These are phyloP conservation scores for Lantana camara DNA, from an alignment of 257 asterid genomes.

Conservation along the genomic window DNA sequence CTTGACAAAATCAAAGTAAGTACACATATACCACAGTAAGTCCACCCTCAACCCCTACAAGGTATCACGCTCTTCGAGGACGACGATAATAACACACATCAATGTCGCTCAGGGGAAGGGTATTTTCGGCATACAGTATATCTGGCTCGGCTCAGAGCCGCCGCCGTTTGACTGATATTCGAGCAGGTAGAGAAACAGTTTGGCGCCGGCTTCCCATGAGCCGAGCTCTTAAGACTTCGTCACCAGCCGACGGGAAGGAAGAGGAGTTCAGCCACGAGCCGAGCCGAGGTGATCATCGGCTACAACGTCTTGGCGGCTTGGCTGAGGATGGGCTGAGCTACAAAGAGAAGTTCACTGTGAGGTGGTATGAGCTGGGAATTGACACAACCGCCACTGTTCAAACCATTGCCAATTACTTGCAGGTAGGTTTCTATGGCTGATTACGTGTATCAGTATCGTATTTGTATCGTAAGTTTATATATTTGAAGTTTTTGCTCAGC, in stretches of 20 bases:
- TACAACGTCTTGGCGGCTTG: slow-evolving; percentile 84
- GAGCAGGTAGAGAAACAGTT: slow-evolving; percentile 13
- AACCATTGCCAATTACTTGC: slow-evolving; percentile 94
- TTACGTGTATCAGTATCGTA: no score
- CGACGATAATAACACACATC: no score
- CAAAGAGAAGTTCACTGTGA: slow-evolving; percentile 82
- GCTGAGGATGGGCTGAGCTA: slow-evolving; percentile 86
- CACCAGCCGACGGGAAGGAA: slow-evolving; percentile 68
- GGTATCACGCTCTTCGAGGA: no score
- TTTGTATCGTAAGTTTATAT: no score
- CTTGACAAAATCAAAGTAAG: no score
- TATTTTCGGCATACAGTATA: slow-evolving; percentile 38
- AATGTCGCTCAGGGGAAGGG: slow-evolving; percentile 45
- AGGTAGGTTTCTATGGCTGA: no score
- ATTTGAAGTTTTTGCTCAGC: no score
- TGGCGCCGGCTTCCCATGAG: not conserved
- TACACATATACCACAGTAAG: no score
- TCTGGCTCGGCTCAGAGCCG: slow-evolving; percentile 32
- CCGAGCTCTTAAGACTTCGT: slow-evolving; percentile 22
- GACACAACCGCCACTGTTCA: slow-evolving; percentile 94
- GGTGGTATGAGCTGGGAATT: slow-evolving; percentile 94
- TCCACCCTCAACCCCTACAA: no score
- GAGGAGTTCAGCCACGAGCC: slow-evolving; percentile 46
- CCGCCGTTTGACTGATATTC: slow-evolving; percentile 28
- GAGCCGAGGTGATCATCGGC: slow-evolving; percentile 77